Base-by-base conservation (phyloP, 345 rosid genomes). In the Gossypium ekmanianum region DNA sequence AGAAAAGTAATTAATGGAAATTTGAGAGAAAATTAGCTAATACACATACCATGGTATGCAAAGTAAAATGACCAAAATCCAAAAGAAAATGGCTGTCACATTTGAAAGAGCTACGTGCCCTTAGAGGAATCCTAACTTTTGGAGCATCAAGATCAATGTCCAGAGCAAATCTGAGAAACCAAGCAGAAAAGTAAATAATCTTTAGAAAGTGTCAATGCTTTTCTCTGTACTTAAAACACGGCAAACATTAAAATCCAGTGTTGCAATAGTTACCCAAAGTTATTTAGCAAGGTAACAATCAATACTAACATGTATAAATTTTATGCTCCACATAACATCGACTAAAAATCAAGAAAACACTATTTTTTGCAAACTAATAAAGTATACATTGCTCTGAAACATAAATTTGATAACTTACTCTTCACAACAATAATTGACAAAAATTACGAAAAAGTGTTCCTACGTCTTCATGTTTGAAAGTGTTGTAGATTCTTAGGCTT, bases 81-180 rank as follows among this genome's bases (percentile, higher is more conserved):
- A 95, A 83, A 79, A 95, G 86, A 82, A 95, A 93, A 84, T 91
- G 89, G 87, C 88, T 82, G 71, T 86, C 93, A 74, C 92, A 89
- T 72, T 83, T 86, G 76, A 85, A 85, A 68, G 93, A 89, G 67
- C 87, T 87, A 73, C 67, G 44, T 77, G 86, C 76, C 83, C 88
- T 91, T 82, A 95, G 78, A 81, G 99, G 99, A 81, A 93, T 87
- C 79, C 89, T 90, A 76, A 95, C 92, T 86, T 91, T 95, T 50
- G 99, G 99, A 82, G 98, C 99, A 90, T 91, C 99, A 75, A 95
- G 87, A 85, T 95, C 98, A 80, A 95, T 93, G 82, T 95, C 98
- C 71, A 95, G 97, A 78, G 99, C 93, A 83, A 95, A 95, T 78
- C 99, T 95, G 88, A 71, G 71, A 80, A 75, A 78, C 59, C 70